Conservation (phyloP, 2,329 filamentous ascomycete genomes). For the Xylariaceae sp. region DNA sequence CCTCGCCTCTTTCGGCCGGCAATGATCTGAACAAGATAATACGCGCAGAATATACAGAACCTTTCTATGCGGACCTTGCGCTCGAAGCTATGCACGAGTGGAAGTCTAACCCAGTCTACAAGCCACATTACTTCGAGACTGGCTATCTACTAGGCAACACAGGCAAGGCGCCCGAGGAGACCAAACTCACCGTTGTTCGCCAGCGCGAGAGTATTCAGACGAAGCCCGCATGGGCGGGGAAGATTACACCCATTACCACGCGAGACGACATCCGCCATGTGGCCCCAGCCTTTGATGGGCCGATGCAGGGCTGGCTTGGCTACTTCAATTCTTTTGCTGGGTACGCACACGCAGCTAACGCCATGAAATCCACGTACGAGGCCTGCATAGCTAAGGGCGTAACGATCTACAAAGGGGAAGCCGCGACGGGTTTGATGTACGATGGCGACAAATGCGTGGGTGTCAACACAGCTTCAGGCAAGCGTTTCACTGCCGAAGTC, state of each 20-base stretch:
- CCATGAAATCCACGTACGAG: conserved; percentile 44
- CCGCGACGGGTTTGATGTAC: conserved; percentile 39
- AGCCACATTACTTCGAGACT: conserved; percentile 45
- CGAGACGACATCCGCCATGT: conserved; percentile 38
- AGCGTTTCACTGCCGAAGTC: conserved; percentile 31
- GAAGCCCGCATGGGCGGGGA: conserved; percentile 37
- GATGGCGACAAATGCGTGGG: conserved; percentile 22
- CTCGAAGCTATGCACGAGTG: conserved; percentile 51
- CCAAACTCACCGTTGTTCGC: conserved; percentile 41
- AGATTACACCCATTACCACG: conserved; percentile 36
- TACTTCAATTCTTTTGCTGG: conserved; percentile 56
- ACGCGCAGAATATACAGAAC: conserved; percentile 55
- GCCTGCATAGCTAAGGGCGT: conserved; percentile 34
- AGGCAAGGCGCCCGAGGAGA: conserved; percentile 43
- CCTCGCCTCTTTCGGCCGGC: conserved; percentile 47
- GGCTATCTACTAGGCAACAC: conserved; percentile 50
- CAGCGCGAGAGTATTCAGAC: conserved; percentile 38
- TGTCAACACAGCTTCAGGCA: conserved; percentile 22
- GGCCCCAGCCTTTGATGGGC: conserved; percentile 47
- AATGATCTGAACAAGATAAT: conserved; percentile 62
- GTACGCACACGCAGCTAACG: conserved; percentile 53
- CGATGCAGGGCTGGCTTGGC: conserved; percentile 46
- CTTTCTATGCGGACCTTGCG: conserved; percentile 52
- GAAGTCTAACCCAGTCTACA: conserved; percentile 45
- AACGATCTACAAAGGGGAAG: conserved; percentile 37